phyloP scores from a whole-genome alignment of 768 basidiomycete species.

The Grammothele lineata region DNA sequence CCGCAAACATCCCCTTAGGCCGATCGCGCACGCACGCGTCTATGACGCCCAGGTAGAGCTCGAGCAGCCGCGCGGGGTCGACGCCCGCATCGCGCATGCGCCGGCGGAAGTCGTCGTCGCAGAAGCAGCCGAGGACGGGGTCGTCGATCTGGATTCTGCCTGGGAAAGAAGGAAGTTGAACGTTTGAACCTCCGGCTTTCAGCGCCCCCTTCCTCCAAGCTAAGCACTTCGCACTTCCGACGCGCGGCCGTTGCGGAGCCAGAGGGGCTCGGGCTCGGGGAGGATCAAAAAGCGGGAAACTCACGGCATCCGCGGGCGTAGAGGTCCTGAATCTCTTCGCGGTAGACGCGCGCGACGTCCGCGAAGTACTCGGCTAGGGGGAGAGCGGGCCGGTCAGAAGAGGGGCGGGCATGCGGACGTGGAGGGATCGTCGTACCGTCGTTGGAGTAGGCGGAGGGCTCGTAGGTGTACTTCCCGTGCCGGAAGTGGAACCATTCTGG shows the following conservation, averaged over 20 bases:
- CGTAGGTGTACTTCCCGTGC: conserved; percentile 58
- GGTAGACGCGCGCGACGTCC: conserved; percentile 41
- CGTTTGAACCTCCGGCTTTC: too few relatives aligned
- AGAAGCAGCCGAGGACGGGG: conserved; percentile 55
- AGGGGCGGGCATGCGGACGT: conserved; percentile 6
- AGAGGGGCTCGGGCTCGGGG: too few relatives aligned
- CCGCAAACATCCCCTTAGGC: conserved; percentile 47
- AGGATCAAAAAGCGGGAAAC: conserved; percentile 5
- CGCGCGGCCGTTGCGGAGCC: too few relatives aligned
- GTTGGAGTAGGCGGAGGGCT: conserved; percentile 49
- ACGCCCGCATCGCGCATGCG: conserved; percentile 55
- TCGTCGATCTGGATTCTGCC: conserved; percentile 41
- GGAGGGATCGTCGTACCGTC: conserved; percentile 38
- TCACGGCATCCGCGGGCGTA: conserved; percentile 37
- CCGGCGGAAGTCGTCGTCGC: conserved; percentile 44
- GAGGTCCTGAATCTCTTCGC: conserved; percentile 37
- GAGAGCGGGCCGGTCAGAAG: background rate
- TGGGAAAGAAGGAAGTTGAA: background rate
- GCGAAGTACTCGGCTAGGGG: conserved; percentile 38
- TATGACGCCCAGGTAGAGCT: conserved; percentile 60
- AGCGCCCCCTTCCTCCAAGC: too few relatives aligned
- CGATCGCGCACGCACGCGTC: conserved; percentile 47
- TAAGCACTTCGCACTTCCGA: too few relatives aligned
- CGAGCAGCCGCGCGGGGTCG: conserved; percentile 60
- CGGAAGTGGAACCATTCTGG: conserved; percentile 70